Base-by-base conservation (phyloP, 176 grass and related monocot species). In the Aegilops sharonensis region DNA sequence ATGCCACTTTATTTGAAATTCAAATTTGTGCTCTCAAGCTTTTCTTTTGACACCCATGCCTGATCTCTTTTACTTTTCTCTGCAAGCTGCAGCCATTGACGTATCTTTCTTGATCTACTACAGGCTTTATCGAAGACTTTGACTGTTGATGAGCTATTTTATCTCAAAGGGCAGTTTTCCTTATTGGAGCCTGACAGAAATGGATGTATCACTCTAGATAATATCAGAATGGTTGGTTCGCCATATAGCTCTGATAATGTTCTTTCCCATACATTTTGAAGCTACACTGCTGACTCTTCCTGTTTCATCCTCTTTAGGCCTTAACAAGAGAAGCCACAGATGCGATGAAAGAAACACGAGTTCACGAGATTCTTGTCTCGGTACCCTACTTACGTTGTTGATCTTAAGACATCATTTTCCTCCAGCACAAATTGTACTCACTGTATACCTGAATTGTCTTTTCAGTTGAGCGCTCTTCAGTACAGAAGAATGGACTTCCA, bases 401-500 rank as follows among this genome's bases (percentile, higher is more conserved):
- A 50, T 82, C 39, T 74, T 64, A 37, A 31, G 11, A 40, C 21
- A 78, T 1, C 15, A 21, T 61, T 87, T 85, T 50, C 10, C 25
- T 84, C 70, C 74, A 31, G 42, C 65, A 85, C 20, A 78, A 25
- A 69, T 47, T 87, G 63, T 59, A 48, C 68, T 80, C 9, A 30
- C 75, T 20, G 21, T 77, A 80, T 63, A 77, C 76, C 10, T 78
- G 62, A 21, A 71, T 81, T 5, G 24, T 72, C 79, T 63, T 89
- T 82, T 77, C 89, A 93, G 94, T 78, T 95, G 75, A 93, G 87
- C 6, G 86, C 84, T 64, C 89, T 95, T 87, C 94, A 95, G 77
- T 95, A 95, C 81, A 95, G 94, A 93, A 91, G 91, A 87, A 89
- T 95, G 93, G 91, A 93, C 66, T 95, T 95, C 21, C 88, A 95